Conservation (phyloP, 2,329 filamentous ascomycete genomes). For the Onygenales sp. region DNA sequence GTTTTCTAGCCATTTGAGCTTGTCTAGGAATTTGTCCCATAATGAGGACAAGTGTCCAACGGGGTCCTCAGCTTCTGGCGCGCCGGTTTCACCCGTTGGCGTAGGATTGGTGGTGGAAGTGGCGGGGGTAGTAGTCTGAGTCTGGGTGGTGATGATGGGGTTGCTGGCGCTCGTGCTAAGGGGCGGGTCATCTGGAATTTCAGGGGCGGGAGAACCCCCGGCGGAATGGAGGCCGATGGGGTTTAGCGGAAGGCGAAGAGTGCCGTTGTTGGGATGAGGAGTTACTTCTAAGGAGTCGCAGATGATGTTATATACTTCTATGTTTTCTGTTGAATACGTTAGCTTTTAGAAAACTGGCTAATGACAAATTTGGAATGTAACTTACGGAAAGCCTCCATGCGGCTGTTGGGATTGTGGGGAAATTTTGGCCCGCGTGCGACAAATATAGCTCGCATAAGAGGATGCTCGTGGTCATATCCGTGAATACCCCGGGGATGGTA, state of each 20-base stretch:
- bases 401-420: slow-evolving; percentile 71
- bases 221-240: slow-evolving; percentile 38
- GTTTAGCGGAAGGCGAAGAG: slow-evolving; percentile 46
- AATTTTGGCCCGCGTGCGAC: slow-evolving; percentile 87
- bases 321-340: slow-evolving; percentile 58
- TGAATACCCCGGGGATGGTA: slow-evolving; percentile 82
- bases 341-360: slow-evolving; percentile 3
- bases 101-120: neutral
- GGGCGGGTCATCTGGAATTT: slow-evolving; percentile 25
- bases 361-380: slow-evolving; percentile 14
- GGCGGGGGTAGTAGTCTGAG: neutral
- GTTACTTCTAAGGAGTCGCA: slow-evolving; percentile 74
- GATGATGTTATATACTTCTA: slow-evolving; percentile 86
- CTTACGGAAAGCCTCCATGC: slow-evolving; percentile 74
- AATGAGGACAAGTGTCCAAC: slow-evolving; percentile 17
- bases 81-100: neutral
- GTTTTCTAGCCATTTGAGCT: slow-evolving; percentile 25
- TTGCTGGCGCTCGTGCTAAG: slow-evolving; percentile 4
- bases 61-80: slow-evolving; percentile 11
- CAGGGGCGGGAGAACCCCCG: slow-evolving; percentile 20
- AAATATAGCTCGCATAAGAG: slow-evolving; percentile 93
- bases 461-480: slow-evolving; percentile 90
- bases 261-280: slow-evolving; percentile 79
- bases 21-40: slow-evolving; percentile 26
- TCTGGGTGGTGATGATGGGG: slow-evolving; percentile 4